These are phyloP conservation scores for Rhododendron ferrugineum DNA, from an alignment of 148 eudicot species.

Conservation along the genomic window DNA sequence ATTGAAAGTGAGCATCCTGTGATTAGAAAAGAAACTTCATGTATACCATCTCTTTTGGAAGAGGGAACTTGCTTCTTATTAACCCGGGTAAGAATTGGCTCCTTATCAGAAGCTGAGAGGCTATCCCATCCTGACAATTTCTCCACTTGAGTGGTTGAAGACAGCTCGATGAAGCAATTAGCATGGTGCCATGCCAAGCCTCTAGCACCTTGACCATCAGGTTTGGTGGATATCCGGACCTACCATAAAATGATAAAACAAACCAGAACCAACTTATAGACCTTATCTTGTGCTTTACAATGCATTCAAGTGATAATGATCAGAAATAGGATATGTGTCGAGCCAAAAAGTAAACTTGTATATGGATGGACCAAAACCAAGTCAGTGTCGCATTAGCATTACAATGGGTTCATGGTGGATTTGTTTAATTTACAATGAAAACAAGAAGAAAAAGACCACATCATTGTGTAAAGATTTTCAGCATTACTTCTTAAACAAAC, in stretches of 20 bases:
- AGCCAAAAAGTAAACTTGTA: background rate
- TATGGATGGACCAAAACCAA: background rate
- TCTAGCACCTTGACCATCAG: slow-evolving; percentile 70
- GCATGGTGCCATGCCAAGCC: slow-evolving; percentile 91
- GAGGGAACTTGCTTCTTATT: slow-evolving; percentile 40
- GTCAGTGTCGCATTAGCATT: too few relatives aligned
- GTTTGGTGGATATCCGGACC: slow-evolving; percentile 87
- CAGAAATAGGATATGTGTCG: background rate
- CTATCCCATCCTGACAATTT: slow-evolving; percentile 69
- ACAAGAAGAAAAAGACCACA: background rate
- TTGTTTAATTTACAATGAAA: background rate
- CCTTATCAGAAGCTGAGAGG: slow-evolving; percentile 63
- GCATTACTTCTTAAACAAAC: background rate
- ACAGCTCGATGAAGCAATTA: slow-evolving; percentile 54
- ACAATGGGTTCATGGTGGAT: background rate
- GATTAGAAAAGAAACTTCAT: background rate
- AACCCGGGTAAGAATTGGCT: slow-evolving; percentile 35
- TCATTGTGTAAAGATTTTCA: background rate
- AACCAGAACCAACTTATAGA: background rate
- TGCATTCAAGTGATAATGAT: background rate
- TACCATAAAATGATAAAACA: slow-evolving; percentile 19
- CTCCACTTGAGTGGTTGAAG: slow-evolving; percentile 50
- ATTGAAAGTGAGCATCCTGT: background rate
- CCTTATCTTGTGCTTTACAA: background rate
- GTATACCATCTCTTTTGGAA: slow-evolving; percentile 32